Evolutionary conservation across 176 grass and related monocot genomes (phyloP).

Genomic region (Aechmea fasciata): DNA sequence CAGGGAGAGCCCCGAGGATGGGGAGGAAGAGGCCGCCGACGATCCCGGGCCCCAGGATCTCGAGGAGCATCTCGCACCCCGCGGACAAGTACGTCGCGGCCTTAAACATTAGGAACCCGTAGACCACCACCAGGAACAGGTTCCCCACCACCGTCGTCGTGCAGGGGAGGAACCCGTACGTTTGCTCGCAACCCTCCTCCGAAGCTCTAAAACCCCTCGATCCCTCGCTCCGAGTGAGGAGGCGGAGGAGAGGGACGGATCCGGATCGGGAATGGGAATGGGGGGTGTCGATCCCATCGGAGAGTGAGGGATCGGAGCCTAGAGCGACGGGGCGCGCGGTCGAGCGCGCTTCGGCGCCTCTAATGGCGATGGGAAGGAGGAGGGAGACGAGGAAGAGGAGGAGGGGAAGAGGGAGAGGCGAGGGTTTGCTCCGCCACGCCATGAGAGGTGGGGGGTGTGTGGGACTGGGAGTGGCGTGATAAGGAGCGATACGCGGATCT

Average conservation of each 20-base stretch:
- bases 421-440: constrained; percentile 33
- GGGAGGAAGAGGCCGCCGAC: constrained; percentile 90
- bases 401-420: constrained; percentile 26
- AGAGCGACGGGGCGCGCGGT: constrained; percentile 20
- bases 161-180: constrained; percentile 83
- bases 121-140: constrained; percentile 61
- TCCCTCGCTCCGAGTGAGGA: constrained; percentile 10
- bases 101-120: constrained; percentile 94
- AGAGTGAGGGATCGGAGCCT: constrained; percentile 4
- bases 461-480: background rate
- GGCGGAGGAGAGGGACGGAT: constrained; percentile 26
- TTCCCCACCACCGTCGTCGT: constrained; percentile 82
- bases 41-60: constrained; percentile 91
- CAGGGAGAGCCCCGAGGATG: constrained; percentile 86
- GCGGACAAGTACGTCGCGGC: constrained; percentile 69
- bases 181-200: constrained; percentile 61
- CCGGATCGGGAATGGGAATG: background rate
- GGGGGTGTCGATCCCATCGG: constrained; percentile 22
- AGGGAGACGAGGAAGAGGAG: constrained; percentile 28
- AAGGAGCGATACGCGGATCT: too few relatives aligned
- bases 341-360: constrained; percentile 33
- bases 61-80: constrained; percentile 81
- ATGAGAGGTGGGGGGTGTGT: constrained; percentile 12
- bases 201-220: background rate
- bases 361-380: constrained; percentile 34